Conservation (phyloP, 176 grass and related monocot genomes). For the Typha latifolia region DNA sequence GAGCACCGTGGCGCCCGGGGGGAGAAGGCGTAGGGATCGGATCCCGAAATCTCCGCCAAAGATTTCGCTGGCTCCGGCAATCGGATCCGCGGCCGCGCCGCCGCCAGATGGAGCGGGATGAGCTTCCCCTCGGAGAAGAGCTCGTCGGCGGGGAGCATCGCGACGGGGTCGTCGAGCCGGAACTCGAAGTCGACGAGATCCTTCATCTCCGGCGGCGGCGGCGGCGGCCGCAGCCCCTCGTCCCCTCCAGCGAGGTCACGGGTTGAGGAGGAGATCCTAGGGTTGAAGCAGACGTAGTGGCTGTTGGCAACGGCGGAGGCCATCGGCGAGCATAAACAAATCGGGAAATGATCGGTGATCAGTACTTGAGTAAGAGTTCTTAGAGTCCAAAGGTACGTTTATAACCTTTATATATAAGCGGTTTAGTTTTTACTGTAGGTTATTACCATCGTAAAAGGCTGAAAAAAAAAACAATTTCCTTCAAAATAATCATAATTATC, state of each 20-base stretch:
- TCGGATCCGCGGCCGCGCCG: not conserved
- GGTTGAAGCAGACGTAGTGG: slow-evolving; percentile 38
- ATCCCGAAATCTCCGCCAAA: not conserved
- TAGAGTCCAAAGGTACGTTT: no score
- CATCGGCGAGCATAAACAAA: slow-evolving; percentile 27
- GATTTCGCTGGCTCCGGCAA: slow-evolving; percentile 30
- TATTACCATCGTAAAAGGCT: no score
- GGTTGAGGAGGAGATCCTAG: slow-evolving; percentile 49
- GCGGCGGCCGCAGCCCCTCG: slow-evolving; percentile 1
- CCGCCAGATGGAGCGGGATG: slow-evolving; percentile 38
- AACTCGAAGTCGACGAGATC: slow-evolving; percentile 94
- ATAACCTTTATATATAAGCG: no score
- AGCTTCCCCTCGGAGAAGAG: slow-evolving; percentile 89
- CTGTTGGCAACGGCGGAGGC: slow-evolving; percentile 72
- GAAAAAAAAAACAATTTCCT: no score
- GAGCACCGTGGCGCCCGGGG: slow-evolving; percentile 90
- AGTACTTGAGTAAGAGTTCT: not conserved
- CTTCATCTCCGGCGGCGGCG: slow-evolving; percentile 8
- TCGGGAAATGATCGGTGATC: slow-evolving; percentile 12
- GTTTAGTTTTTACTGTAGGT: no score
- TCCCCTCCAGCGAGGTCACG: slow-evolving; percentile 10
- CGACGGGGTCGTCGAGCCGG: slow-evolving; percentile 43
- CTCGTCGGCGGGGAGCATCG: slow-evolving; percentile 85
- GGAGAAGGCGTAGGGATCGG: slow-evolving; percentile 73
- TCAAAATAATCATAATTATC: no score